Evolutionary conservation across 345 rosid species (phyloP), one percentile per base, ranked within the genome.

Genomic region (Laguncularia racemosa): DNA sequence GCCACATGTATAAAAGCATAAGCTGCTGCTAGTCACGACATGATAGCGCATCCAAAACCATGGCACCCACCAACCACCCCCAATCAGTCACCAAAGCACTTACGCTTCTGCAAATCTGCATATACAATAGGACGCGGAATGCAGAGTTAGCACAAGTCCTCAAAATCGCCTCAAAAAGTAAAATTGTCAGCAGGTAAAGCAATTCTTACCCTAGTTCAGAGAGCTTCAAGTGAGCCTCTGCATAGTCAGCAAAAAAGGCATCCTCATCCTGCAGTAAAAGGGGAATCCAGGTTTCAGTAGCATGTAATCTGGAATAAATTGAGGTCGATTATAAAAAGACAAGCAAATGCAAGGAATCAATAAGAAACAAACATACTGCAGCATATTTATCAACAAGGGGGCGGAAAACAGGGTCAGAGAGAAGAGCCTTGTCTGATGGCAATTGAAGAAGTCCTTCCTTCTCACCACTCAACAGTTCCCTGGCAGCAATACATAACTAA

Each of bases 351-450:
- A 16, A 33, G 43, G 16, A 16, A 28, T 44, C 47, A 54, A 44
- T 53, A 18, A 12, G 13, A 33, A 16, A 28, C 16, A 13, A 19
- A 20, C 51, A 0, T 45, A 91, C 98, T 16, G 71, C 78, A 14
- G 97, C 99, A 72, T 89, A 93, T 83, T 89, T 93, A 21, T 93
- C 97, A 16, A 93, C 99, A 13, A 71, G 57, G 14, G 96, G 88
- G 40, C 88, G 95, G 95, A 93, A 89, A 20, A 70, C 79, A n/a
- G 92, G 92, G 61, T 93, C 99, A 0, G 67, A 44, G n/a, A 89
- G 68, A 46, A 93, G 97, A 19, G 84, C 84, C 82, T 83, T 82
- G 80, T 93, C 99, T 11, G 88, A 26, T 43, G 90, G 95, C 53
- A 93, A 59, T 63, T 89, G 88, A 19, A 93, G 49, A 56, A 89